Evolutionary conservation across 345 rosid species (phyloP).

Genomic region (Eutrema yunnanense): DNA sequence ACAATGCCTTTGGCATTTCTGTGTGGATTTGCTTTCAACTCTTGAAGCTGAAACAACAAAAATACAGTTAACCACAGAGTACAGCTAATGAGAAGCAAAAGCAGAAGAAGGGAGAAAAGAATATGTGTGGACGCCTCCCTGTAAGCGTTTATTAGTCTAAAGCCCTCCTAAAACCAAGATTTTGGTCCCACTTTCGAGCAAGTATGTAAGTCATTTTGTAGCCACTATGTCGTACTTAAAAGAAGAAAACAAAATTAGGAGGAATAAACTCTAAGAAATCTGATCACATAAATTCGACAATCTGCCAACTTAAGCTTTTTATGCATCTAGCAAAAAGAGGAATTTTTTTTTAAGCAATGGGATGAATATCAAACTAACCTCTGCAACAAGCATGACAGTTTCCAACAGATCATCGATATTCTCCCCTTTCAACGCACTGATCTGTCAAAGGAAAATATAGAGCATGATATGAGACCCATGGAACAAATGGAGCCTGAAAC

Average conservation of each 20-base stretch:
- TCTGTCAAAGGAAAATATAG: conserved; percentile 45
- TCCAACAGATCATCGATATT: conserved; percentile 82
- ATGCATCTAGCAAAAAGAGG: not conserved
- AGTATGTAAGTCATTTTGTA: not conserved
- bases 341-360: not conserved
- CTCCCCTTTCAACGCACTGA: conserved; percentile 94
- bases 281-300: not conserved
- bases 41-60: conserved; percentile 74
- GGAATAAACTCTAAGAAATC: not conserved
- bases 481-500: conserved; percentile 18
- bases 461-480: conserved; percentile 21
- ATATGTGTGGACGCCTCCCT: not conserved
- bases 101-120: not conserved
- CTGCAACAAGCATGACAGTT: conserved; percentile 96
- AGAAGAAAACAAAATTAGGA: not conserved
- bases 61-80: conserved; percentile 24
- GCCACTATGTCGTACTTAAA: not conserved
- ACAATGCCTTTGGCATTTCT: conserved; percentile 94
- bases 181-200: not conserved
- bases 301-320: not conserved
- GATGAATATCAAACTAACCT: conserved; percentile 48
- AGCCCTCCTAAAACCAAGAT: conserved; percentile 3
- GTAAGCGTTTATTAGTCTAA: not conserved
- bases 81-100: conserved; percentile 5
- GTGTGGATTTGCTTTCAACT: conserved; percentile 94